A percentile compares a stretch with the other conserved stretches of the same genome.
Evolutionary conservation across 352 stramenopile genomes (phyloP).

Genomic region (Phytophthora multivora): DNA sequence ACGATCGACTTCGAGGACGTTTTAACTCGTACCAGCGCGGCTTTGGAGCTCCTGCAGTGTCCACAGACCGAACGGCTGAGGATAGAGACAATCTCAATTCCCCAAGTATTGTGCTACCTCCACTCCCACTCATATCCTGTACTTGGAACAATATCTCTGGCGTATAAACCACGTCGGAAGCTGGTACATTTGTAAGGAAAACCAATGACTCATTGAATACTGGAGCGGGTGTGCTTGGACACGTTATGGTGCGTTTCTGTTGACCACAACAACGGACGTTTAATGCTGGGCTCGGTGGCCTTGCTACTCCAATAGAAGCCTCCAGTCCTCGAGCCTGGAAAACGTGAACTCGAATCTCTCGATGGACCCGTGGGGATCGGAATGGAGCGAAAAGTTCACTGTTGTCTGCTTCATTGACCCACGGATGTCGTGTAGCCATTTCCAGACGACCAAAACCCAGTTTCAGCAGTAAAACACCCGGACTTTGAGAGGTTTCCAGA

Average conservation of each 20-base stretch:
- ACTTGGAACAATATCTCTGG: conserved; percentile 80
- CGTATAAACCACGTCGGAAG: conserved; percentile 58
- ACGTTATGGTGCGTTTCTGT: conserved; percentile 47
- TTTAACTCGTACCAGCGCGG: conserved; percentile 59
- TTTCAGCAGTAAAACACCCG: conserved; percentile 56
- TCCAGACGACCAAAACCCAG: conserved; percentile 76
- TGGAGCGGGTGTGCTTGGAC: conserved; percentile 69
- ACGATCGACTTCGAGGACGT: conserved; percentile 17
- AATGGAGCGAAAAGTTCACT: conserved; percentile 49
- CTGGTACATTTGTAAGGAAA: conserved; percentile 52
- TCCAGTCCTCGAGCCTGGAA: conserved; percentile 80
- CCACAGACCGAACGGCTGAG: conserved; percentile 47
- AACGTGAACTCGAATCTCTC: conserved; percentile 80
- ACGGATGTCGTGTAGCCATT: conserved; percentile 57
- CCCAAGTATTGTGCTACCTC: conserved; percentile 39
- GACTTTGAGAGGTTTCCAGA: conserved; percentile 54
- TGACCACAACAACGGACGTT: conserved; percentile 76
- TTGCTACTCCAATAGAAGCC: conserved; percentile 48
- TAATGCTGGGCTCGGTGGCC: conserved; percentile 74
- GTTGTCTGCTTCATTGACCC: conserved; percentile 41
- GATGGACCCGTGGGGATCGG: conserved; percentile 50
- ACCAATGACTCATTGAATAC: conserved; percentile 85
- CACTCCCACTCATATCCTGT: conserved; percentile 52
- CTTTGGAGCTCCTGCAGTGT: conserved; percentile 47
- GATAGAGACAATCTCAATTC: conserved; percentile 55